Evolutionary conservation across 2,329 filamentous ascomycete species (phyloP), one percentile per base, ranked within the genome.

Genomic region (Cladophialophora exuberans): DNA sequence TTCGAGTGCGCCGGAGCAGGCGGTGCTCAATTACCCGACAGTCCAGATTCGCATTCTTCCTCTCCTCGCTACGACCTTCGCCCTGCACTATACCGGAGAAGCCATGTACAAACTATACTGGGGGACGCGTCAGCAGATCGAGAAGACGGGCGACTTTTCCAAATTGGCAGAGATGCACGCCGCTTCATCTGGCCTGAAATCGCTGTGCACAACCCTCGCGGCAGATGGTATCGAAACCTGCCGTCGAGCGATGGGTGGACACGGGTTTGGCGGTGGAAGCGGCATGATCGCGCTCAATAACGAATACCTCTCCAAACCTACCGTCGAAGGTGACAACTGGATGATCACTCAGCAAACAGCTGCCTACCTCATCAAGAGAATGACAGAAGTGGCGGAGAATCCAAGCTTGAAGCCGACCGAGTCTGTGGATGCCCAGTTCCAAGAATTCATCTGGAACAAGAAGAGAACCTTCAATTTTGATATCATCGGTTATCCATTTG

Each of bases 251-350:
- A 74, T 81, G 72, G 79, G 79, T 15, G 79, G 79, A 0, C 79
- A 82, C 64, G 79, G 79, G 1, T 82, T 80, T 59, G 77, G 78
- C 3, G 78, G 77, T 15, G 76, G 74, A 1, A 80, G 76, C 62
- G 79, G 79, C 1, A 72, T 81, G 26, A 76, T 81, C 9, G 76
- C 79, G 25, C 67, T 80, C 31, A 79, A 81, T 60, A 71, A 73
- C 11, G 76, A 79, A 54, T 79, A 80, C 48, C 68, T 79, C 4
- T 67, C 77, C 2, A 81, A 81, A 63, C 78, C 77, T 0, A 82
- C 79, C 0, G 79, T 82, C 2, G 79, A 82, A 59, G 79, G 79
- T 1, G 79, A 81, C 62, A 82, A 82, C 52, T 81, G 78, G 77
- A 81, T 81, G 78, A 81, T 82, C 35, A 80, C 77, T 0, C 78